Evolutionary conservation across 805 yeast genomes (phyloP).

Genomic region (Metschnikowia amazonensis): DNA sequence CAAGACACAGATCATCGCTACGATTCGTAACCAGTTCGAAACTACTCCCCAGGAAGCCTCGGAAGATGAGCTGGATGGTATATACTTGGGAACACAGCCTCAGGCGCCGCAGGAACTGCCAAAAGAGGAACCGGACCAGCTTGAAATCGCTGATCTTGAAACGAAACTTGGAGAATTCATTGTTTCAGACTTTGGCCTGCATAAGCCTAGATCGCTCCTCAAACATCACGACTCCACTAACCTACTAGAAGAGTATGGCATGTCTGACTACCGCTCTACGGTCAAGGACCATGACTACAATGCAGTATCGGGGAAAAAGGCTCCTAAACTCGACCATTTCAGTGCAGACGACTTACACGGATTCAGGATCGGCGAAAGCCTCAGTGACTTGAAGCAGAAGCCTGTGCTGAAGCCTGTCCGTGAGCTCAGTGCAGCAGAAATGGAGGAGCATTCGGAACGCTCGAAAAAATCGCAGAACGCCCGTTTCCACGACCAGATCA

Average conservation of each 20-base stretch:
- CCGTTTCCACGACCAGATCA: constrained; percentile 28
- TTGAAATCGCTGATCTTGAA: constrained; percentile 17
- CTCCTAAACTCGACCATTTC: constrained; percentile 22
- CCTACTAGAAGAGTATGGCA: constrained; percentile 38
- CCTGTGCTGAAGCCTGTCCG: constrained; percentile 9
- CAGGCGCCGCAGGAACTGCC: not conserved
- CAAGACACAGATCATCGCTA: constrained; percentile 32
- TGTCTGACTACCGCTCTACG: constrained; percentile 29
- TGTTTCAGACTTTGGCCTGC: constrained; percentile 13
- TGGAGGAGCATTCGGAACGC: constrained; percentile 23
- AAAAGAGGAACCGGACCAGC: constrained; percentile 9
- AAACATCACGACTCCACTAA: constrained; percentile 28
- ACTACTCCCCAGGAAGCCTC: not conserved
- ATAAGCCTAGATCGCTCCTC: constrained; percentile 29
- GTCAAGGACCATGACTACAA: constrained; percentile 29
- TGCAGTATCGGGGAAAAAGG: constrained; percentile 12
- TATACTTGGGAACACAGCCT: constrained; percentile 30
- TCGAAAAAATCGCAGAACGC: constrained; percentile 25
- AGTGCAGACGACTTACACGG: constrained; percentile 32
- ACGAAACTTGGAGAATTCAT: constrained; percentile 19
- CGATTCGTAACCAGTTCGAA: constrained; percentile 8
- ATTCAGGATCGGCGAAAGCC: constrained; percentile 29
- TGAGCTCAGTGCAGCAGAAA: constrained; percentile 27
- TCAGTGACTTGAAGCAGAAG: not conserved
- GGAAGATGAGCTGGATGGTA: constrained; percentile 25